phyloP scores from a whole-genome alignment of 176 grass and related monocot species.

The Dactylis glomerata region DNA sequence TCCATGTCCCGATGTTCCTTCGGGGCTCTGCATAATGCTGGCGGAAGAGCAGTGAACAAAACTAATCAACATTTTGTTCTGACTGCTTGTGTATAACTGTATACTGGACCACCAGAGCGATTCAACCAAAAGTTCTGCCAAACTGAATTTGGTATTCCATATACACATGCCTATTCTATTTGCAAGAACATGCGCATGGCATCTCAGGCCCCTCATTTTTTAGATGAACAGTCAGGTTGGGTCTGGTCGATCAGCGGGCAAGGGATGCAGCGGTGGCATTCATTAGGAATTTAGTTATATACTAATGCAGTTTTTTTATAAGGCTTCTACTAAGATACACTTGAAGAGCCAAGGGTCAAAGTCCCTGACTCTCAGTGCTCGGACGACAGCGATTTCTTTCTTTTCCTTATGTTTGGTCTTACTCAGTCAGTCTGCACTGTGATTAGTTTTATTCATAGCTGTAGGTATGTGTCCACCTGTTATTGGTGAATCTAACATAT shows the following conservation, averaged over 20 bases:
- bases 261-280: not conserved
- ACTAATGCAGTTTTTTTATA: not conserved
- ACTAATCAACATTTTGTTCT: not conserved
- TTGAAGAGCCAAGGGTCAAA: conserved; percentile 31
- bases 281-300: not conserved
- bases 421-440: too few species aligned
- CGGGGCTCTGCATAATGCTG: not conserved
- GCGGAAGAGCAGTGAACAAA: not conserved
- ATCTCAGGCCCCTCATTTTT: not conserved
- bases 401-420: not conserved
- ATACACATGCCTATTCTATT: too few species aligned
- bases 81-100: not conserved
- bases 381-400: not conserved
- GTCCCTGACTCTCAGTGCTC: not conserved
- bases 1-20: not conserved
- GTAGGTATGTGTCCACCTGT: not conserved
- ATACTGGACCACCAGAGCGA: not conserved
- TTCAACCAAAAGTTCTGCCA: not conserved
- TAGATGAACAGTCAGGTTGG: not conserved
- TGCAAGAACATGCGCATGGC: not conserved
- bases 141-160: not conserved
- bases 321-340: not conserved
- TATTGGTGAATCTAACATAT: not conserved
- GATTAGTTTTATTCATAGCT: not conserved
- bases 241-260: not conserved